Base-by-base conservation (phyloP, 495 filamentous ascomycete species). In the Aspergillus ostianus region DNA sequence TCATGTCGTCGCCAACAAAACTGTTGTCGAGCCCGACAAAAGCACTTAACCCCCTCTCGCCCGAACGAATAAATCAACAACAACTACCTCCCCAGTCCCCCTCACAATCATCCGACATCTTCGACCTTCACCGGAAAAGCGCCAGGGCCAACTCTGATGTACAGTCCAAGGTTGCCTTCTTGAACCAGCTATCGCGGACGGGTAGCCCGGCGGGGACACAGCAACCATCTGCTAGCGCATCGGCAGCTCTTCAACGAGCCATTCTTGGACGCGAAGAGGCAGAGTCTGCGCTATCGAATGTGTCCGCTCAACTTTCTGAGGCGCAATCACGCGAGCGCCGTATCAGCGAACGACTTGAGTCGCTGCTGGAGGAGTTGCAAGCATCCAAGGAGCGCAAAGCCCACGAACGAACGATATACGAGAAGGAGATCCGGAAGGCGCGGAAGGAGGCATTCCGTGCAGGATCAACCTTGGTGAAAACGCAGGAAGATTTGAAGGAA, bases 181-280 rank as follows among this genome's bases (percentile, higher is more conserved):
- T 96, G 66, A 93, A 96, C 74, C 84, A 80, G 51, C 74, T 96
- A 41, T 77, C 82, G 51, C 78, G 83, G 66, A 81, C 84, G 74
- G 82, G 83, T 56, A 75, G 84, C 80, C 65, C 84, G 77, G 66
- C 80, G 81, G 72, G 75, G 80, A 66, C 82, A 78, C 29, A 60
- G 49, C 51, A 61, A 20, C 52, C 53, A 13, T 62, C 74, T 4
- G 62, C 71, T 6, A 52, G 50, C 27, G 17, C 21, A 27, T 60
- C 90, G 64, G 89, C 90, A 23, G 90, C 90, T 50, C 73, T 94
- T 17, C 89, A 89, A 74, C 78, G 90, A 56, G 90, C 91, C 30
- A 87, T 93, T 71, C 77, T 94, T 46, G 92, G 90, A 29, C 83
- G 92, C 44, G 91, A 95, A 72, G 90, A 93, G 74, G 90, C 90